Conservation (phyloP, 129 eudicot species). For the Ambrosia artemisiifolia region DNA sequence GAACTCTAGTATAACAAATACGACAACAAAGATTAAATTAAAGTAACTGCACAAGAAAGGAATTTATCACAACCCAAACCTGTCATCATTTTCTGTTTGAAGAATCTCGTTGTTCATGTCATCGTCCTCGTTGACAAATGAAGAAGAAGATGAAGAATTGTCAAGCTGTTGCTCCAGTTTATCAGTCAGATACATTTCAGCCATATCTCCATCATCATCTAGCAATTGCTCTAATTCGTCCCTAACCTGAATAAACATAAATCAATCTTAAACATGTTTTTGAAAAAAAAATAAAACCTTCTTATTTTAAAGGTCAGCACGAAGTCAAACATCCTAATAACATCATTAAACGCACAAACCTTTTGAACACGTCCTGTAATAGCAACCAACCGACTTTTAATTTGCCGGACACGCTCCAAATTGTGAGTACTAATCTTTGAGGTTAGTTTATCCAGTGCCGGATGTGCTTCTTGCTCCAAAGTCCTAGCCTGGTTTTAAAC, state of each 20-base stretch:
- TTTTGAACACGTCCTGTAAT: conserved; percentile 48
- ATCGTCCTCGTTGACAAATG: not conserved
- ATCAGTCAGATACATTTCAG: conserved; percentile 95
- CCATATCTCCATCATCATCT: conserved; percentile 98
- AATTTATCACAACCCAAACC: not conserved
- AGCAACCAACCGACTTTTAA: conserved; percentile 55
- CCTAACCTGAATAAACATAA: not conserved
- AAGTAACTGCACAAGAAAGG: not conserved
- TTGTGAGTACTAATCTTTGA: conserved; percentile 54
- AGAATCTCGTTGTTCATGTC: not conserved
- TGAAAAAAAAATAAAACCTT: not conserved
- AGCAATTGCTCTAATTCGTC: conserved; percentile 10
- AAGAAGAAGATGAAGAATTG: conserved; percentile 7
- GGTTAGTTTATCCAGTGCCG: conserved; percentile 53
- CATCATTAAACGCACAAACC: not conserved
- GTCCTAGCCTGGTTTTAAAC: conserved; percentile 1
- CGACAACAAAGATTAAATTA: not conserved
- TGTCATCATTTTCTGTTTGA: conserved; percentile 1
- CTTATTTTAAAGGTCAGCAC: not conserved
- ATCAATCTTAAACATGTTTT: not conserved
- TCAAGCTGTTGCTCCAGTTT: conserved; percentile 9
- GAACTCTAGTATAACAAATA: not conserved
- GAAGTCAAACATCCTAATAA: not conserved
- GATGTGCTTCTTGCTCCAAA: conserved; percentile 20
- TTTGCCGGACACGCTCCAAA: conserved; percentile 62